Percentiles rank a stretch among this genome's conserved stretches.
These are phyloP conservation scores for Penicillium angulare DNA, from an alignment of 495 filamentous ascomycete species.

Conservation along the genomic window DNA sequence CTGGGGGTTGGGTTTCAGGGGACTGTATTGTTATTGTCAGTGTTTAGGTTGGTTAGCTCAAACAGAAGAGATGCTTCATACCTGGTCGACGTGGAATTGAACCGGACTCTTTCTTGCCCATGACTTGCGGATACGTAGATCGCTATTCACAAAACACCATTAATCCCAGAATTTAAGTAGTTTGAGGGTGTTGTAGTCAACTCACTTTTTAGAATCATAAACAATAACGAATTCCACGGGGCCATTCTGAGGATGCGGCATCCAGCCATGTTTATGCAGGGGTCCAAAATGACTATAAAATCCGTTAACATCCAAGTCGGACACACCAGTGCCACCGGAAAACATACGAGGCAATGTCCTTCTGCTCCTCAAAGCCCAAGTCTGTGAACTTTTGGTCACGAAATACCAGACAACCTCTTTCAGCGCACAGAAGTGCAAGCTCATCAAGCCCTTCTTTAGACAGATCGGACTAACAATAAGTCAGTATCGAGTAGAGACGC, in stretches of 20 bases:
- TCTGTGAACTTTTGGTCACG: neutral
- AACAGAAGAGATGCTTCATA: neutral
- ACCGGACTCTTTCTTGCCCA: constrained; percentile 6
- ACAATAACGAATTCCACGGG: neutral
- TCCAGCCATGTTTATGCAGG: neutral
- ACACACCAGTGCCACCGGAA: neutral
- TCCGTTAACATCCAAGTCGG: neutral
- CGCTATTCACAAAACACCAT: neutral
- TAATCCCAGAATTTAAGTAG: too few relatives aligned
- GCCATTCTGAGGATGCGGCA: neutral
- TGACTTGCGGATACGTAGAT: constrained; percentile 5
- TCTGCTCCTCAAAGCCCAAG: neutral
- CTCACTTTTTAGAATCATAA: constrained; percentile 8
- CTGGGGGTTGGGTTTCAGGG: constrained; percentile 5
- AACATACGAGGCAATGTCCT: neutral
- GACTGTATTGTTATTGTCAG: neutral
- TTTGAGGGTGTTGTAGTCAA: neutral
- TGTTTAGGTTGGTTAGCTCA: too few relatives aligned
- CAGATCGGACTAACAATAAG: neutral
- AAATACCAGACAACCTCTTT: neutral
- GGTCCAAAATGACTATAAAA: constrained; percentile 1
- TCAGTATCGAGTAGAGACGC: too few relatives aligned
- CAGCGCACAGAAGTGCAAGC: neutral
- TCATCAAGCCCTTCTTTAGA: neutral
- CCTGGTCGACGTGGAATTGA: constrained; percentile 8